Base-by-base conservation (phyloP, 352 stramenopile genomes). In the Pythium volutum region DNA sequence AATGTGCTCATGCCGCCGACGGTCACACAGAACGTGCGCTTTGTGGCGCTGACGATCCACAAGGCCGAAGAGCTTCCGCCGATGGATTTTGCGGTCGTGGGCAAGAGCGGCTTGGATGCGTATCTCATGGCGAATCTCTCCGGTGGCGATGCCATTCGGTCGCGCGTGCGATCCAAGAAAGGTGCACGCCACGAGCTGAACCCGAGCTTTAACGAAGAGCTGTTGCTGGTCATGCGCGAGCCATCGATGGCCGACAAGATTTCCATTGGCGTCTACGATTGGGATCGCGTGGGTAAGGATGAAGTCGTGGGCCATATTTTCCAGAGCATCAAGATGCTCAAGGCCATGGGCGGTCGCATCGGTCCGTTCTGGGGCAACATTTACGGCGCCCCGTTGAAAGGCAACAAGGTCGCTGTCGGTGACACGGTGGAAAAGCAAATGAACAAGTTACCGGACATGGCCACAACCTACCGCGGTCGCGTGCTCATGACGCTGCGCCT, bases 361-460 rank as follows among this genome's bases (percentile, higher is more conserved):
- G 64, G 68, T 9, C 80, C 81, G 0, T 83, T 88, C 60, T 93
- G 84, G 84, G 64, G 77, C 49, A 93, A 90, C 36, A 75, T 93
- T n/a, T 93, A 93, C 56, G 84, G 84, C 15, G 78, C 81, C 2
- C 84, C 84, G 6, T 25, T 93, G 31, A 66, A 70, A 29, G 56
- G 79, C 7, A 88, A 85, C 64, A 73, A 75, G 26, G 73, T 88
- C 16, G 78, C 72, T 4, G 70, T 89, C 31, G 74, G 81, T 4
- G 54, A 70, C 23, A 61, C 52, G 15, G 74, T 87, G 47, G 84
- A 89, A 59, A 86, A 87, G 29, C 79, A 90, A 51, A 96, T 96
- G 89, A 96, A 96, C 62, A 83, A 69, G 34, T 88, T 85, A 43
- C 87, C 89, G 0, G 77, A 93, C 22, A 81, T 88, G 43, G 87